These are phyloP conservation scores for Hevea brasiliensis DNA, from an alignment of 345 rosid genomes.

Conservation along the genomic window DNA sequence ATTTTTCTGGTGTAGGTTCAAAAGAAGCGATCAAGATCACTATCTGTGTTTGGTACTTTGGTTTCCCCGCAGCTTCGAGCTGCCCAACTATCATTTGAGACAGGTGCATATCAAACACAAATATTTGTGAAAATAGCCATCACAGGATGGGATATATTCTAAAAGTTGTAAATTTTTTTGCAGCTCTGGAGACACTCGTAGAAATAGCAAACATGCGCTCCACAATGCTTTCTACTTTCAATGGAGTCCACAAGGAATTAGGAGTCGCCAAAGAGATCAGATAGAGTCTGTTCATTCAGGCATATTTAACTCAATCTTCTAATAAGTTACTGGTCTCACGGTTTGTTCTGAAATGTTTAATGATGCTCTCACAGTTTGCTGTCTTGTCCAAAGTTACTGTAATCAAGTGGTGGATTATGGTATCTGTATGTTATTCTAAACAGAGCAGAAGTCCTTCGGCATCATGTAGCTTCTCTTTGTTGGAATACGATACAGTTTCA, in stretches of 20 bases:
- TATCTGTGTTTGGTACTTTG: conserved; percentile 75
- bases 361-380: not conserved
- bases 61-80: conserved; percentile 88
- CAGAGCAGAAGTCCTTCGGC: not conserved
- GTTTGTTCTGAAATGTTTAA: not conserved
- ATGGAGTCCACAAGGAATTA: conserved; percentile 38
- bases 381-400: not conserved
- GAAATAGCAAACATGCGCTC: conserved; percentile 76
- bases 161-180: conserved; percentile 7
- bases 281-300: conserved; percentile 23
- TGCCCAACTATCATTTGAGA: conserved; percentile 81
- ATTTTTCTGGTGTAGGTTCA: too few relatives aligned
- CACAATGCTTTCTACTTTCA: conserved; percentile 50
- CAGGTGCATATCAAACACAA: conserved; percentile 47
- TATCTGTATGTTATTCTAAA: too few relatives aligned
- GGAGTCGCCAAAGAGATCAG: conserved; percentile 32
- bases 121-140: conserved; percentile 6
- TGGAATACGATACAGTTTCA: too few relatives aligned
- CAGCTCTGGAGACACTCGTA: conserved; percentile 79
- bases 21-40: conserved; percentile 32
- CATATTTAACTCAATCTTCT: not conserved
- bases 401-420: too few relatives aligned
- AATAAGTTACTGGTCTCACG: not conserved
- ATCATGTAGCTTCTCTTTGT: not conserved
- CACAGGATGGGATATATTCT: not conserved